Conservation (phyloP, 2,329 filamentous ascomycete species). For the Orbilia oligospora region DNA sequence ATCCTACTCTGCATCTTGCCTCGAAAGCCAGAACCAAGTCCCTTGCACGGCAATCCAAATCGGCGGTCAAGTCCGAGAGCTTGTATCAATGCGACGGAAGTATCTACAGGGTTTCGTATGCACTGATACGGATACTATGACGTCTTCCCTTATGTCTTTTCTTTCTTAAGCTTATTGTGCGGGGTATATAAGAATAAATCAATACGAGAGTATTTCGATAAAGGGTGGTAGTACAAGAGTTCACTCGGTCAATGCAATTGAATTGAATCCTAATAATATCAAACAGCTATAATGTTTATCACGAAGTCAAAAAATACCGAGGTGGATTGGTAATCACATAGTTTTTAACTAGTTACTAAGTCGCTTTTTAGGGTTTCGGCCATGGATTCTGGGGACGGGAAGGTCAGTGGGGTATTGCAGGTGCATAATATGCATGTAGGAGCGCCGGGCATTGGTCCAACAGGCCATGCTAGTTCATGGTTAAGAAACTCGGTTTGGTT, state of each 20-base stretch:
- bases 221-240: not conserved
- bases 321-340: constrained; percentile 8
- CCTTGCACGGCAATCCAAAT: not conserved
- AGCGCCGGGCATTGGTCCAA: not conserved
- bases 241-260: not conserved
- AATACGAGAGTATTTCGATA: no score
- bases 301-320: not conserved
- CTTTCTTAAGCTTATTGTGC: not conserved
- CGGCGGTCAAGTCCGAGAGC: not conserved
- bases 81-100: not conserved
- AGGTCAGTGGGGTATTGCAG: constrained; percentile 15
- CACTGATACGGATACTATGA: not conserved
- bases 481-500: not conserved
- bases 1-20: constrained; percentile 24
- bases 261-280: not conserved
- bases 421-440: not conserved
- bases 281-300: not conserved
- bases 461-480: not conserved
- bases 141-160: not conserved
- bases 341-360: no score
- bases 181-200: not conserved
- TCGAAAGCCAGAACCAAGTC: no score
- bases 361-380: not conserved
- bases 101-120: not conserved
- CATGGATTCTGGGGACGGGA: not conserved